phyloP scores from a whole-genome alignment of 345 rosid genomes.

The Heritiera fomes region DNA sequence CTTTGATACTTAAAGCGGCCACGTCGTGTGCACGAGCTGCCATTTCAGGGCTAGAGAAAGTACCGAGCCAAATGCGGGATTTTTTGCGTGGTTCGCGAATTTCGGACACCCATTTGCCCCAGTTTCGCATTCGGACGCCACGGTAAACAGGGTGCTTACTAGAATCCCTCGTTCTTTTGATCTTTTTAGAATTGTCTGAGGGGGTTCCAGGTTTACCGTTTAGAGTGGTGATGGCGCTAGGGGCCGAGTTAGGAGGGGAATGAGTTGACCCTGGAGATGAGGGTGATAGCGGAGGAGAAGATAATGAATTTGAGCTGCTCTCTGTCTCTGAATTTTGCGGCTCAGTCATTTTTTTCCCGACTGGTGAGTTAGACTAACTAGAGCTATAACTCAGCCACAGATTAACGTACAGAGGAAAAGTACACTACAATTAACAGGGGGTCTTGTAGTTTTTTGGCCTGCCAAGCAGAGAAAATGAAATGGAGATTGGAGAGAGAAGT shows the following conservation, averaged over 20 bases:
- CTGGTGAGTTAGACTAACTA: too few relatives aligned
- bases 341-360: conserved; percentile 27
- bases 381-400: conserved; percentile 1
- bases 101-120: conserved; percentile 99
- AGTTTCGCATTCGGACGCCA: conserved; percentile 88
- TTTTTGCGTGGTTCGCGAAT: conserved; percentile 92
- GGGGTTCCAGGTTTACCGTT: conserved; percentile 14
- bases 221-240: conserved; percentile 13
- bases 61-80: conserved; percentile 93
- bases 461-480: neutral
- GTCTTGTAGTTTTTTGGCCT: too few relatives aligned
- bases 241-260: conserved; percentile 10
- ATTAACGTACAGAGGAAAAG: neutral
- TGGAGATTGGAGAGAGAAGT: neutral
- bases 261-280: conserved; percentile 14
- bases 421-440: neutral
- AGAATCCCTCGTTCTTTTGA: conserved; percentile 51
- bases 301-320: conserved; percentile 37
- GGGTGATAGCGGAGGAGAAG: conserved; percentile 29
- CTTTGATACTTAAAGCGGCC: conserved; percentile 86
- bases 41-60: conserved; percentile 93
- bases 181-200: conserved; percentile 20
- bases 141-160: conserved; percentile 75
- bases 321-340: conserved; percentile 38
- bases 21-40: conserved; percentile 98